Evolutionary conservation across 2,329 filamentous ascomycete genomes (phyloP), one percentile per base, ranked within the genome.

Genomic region (Cladosporium sp.): DNA sequence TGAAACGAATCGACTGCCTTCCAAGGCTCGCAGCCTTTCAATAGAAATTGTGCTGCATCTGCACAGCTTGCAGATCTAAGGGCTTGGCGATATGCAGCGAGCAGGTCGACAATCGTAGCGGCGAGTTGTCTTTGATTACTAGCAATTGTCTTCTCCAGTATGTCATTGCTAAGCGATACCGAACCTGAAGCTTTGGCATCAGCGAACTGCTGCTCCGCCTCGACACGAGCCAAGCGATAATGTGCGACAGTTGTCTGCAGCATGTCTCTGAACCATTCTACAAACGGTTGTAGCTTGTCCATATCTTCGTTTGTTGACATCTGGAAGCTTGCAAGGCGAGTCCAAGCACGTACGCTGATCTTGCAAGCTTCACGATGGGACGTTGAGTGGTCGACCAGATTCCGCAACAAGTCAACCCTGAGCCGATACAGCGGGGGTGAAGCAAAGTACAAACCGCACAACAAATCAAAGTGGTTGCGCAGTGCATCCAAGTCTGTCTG

Each of bases 341-440:
- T 68, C 83, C 83, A 86, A 24, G 83, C 75, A 39, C 77, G 77
- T 5, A 86, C 75, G 60, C 78, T 85, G 39, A 86, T 75, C 52
- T 77, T 79, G 68, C 82, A 85, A 4, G 81, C 83, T 71, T 84
- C 82, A 52, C 76, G 75, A 68, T 86, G 83, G 10, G 83, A 85
- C 15, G 65, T 76, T 13, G 77, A 72, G 58, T 83, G 80, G 61
- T 84, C 77, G 13, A 86, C 82, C 5, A 86, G 74, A 53, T 78
- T 74, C 25, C 74, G 77, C 48, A 86, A 75, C 5, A 77, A 72
- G 52, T 78, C 74, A 4, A 84, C 62, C 42, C 78, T 75, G 39
- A 81, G 81, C n/a, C 83, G 75, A 64, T 75, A 79, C 1, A 74
- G 72, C 25, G 78, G 69, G 24, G 83, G 82, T 36, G 80, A 78